Base-by-base conservation (phyloP, 495 filamentous ascomycete genomes). In the Aspergillus cavernicola region DNA sequence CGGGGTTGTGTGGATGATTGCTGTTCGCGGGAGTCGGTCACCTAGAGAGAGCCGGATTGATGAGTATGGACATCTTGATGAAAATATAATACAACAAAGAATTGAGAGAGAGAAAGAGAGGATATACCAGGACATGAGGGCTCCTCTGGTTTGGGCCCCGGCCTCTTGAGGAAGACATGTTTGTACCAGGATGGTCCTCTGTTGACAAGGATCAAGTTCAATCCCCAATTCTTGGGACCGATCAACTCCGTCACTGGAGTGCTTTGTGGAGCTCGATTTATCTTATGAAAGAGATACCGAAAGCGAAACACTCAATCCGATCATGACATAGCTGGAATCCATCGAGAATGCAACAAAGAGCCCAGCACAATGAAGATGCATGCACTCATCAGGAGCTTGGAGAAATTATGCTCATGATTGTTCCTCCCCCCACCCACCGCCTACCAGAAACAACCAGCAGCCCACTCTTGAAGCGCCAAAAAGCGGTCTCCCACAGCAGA, bases 1-100 rank as follows among this genome's bases (percentile, higher is more conserved):
- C 62, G 68, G 40, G 65, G 69, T 32, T 62, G 67, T 6, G 54
- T 45, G 10, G 69, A 45, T 6, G 62, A 61, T 52, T 72, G 71
- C 44, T 74, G 72, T 52, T 85, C 80, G 42, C 81, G 78, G 19
- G 81, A 72, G 55, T 86, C 82, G 6, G 83, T 83, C 39, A 84
- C 81, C 82, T 84, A 39, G 23, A 39, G 11, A 2, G 4, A 32
- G n/a, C n/a, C n/a, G n/a, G 8, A 18, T 18, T 7, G 2, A 45
- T 45, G 10, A 47, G 41, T 63, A 40, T 37, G 37, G 31, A 38
- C n/a, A 6, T 24, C 32, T 15, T 42, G 31, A 13, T 35, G 16
- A 55, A 40, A 47, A 40, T n/a, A 6, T 26, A 37, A 46, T n/a
- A n/a, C n/a, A n/a, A n/a, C n/a, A n/a, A n/a, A n/a, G n/a, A n/a